Percentiles rank a stretch among this genome's conserved stretches.
Conservation (phyloP, 2,329 filamentous ascomycete genomes). For the Septoria petroselini region DNA sequence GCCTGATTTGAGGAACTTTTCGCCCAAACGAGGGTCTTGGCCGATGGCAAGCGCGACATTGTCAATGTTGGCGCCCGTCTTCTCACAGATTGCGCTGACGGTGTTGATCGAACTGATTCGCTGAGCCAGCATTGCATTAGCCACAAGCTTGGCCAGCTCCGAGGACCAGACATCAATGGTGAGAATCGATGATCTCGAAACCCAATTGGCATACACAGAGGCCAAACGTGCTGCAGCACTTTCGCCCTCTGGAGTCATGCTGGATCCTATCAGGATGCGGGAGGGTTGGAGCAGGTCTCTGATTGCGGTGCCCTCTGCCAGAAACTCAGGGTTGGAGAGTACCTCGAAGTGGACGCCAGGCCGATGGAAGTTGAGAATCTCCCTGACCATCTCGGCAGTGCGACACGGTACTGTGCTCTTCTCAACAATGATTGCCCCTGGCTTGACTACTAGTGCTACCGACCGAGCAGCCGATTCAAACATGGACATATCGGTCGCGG, state of each 20-base stretch:
- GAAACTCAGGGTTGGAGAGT: conserved; percentile 76
- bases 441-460: conserved; percentile 62
- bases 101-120: conserved; percentile 77
- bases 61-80: conserved; percentile 69
- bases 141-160: conserved; percentile 72
- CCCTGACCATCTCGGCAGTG: conserved; percentile 65
- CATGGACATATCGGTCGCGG: conserved; percentile 67
- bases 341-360: conserved; percentile 68
- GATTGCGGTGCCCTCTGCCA: conserved; percentile 73
- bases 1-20: conserved; percentile 68
- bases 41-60: conserved; percentile 67
- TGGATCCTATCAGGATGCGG: conserved; percentile 70
- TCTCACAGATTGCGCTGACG: conserved; percentile 72
- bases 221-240: conserved; percentile 62
- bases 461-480: conserved; percentile 66
- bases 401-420: conserved; percentile 76
- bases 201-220: conserved; percentile 67
- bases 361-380: conserved; percentile 56
- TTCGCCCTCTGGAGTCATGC: conserved; percentile 57
- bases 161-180: conserved; percentile 72
- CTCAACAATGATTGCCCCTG: conserved; percentile 71
- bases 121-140: conserved; percentile 76
- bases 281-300: conserved; percentile 67
- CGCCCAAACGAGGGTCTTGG: conserved; percentile 64
- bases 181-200: conserved; percentile 63